Conservation (phyloP, 2,329 filamentous ascomycete species). For the Colletotrichum falcatum region DNA sequence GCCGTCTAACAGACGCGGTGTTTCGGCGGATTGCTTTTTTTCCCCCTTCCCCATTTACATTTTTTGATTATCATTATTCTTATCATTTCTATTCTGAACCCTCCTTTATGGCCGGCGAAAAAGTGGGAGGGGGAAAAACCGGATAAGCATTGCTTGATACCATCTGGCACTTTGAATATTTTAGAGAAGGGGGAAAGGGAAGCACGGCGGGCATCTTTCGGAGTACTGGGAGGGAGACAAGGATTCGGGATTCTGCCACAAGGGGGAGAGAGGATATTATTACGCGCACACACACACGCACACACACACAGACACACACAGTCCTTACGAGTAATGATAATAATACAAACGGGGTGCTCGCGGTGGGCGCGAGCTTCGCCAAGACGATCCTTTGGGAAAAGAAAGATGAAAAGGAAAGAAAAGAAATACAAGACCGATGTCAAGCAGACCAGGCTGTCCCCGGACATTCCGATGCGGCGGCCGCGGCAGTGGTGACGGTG, state of each 20-base stretch:
- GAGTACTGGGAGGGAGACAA: background rate
- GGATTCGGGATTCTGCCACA: constrained; percentile 29
- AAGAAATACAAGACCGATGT: background rate
- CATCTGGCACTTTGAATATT: constrained; percentile 21
- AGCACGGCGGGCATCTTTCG: background rate
- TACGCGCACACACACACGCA: too few relatives aligned
- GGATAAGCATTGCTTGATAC: constrained; percentile 21
- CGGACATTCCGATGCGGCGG: background rate
- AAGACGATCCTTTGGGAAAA: constrained; percentile 15
- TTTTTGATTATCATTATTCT: too few relatives aligned
- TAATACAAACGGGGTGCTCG: constrained; percentile 12
- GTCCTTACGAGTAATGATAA: constrained; percentile 33
- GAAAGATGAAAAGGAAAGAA: background rate
- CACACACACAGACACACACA: too few relatives aligned
- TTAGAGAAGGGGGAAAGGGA: background rate
- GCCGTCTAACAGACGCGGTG: background rate
- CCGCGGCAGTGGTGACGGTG: background rate
- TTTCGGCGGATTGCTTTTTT: background rate
- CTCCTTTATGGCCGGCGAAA: constrained; percentile 37
- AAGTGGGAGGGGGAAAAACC: background rate
- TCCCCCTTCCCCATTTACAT: background rate
- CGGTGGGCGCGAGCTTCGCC: background rate
- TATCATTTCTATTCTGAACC: constrained; percentile 36
- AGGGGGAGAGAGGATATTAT: background rate
- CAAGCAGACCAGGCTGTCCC: background rate